Base-by-base conservation (phyloP, 2,329 filamentous ascomycete genomes). In the Paecilomyces fulvus region DNA sequence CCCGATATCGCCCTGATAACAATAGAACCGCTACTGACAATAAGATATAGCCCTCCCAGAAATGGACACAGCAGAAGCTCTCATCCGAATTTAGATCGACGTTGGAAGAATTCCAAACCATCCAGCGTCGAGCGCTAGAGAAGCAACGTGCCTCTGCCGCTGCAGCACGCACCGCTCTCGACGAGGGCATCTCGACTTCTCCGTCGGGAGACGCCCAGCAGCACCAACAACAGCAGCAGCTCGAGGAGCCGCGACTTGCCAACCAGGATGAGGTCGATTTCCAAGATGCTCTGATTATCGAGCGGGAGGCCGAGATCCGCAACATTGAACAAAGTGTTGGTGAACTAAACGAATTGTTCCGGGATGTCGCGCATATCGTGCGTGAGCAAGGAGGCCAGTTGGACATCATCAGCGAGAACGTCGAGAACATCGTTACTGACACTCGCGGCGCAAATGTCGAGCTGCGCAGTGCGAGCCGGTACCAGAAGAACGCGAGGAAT, bases 341-440 rank as follows among this genome's bases (percentile, higher is more conserved):
- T 55, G 94, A 99, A 67, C 78, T 99, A 60, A 99, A 99, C 67
- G 94, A 97, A 68, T 81, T 99, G 49, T 99, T 99, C 80, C 83
- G 92, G 60, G 92, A 99, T 77, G 91, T 99, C n/a, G 94, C 92
- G 51, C 91, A 96, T 72, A 96, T 99, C 72, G 92, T 99, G 53
- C 85, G 85, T 59, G 92, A 97, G 75, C 94, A 99, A 75, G 94
- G 94, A 53, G 89, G 90, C 64, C 84, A 89, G 73, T 79, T 99
- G 30, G 88, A 92, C 67, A 89, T 89, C 17, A 95, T 99, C 65
- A 86, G 85, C 60, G 87, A 90, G 64, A 96, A 96, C 65, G 90
- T 97, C 6, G 85, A 94, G 71, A 86, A 86, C 60, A 89, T 92
- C 50, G 83, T 87, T 59, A 84, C 87, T 58, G 87, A 95, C 68